Evolutionary conservation across 1,139 yeast genomes (phyloP), one percentile per base, ranked within the genome.

Genomic region (Suhomyces wounanorum): DNA sequence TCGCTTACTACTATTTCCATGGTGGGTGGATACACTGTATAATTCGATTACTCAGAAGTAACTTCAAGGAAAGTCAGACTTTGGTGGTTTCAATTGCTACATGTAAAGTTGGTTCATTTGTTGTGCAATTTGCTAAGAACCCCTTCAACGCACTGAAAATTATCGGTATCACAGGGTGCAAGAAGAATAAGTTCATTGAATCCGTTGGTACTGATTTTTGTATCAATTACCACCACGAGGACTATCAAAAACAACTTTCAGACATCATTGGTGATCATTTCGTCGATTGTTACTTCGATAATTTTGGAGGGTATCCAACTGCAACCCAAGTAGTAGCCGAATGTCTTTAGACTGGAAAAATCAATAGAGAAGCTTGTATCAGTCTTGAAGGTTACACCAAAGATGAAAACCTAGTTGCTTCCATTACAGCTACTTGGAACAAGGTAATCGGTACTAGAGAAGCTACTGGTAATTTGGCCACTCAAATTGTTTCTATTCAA

Each of bases 221-320:
- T 30, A n/a, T 30, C 33, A 30, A 30, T n/a, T 30, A 30, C 33
- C n/a, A 30, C n/a, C 14, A 30, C 14, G 33, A 30, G 6, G 33
- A 30, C 14, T 30, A 30, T n/a, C 33, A 30, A 30, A 9, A 30
- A 11, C 33, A 30, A 13, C 33, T 30, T 7, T 30, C 33, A 2
- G 33, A 30, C 14, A 30, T 30, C 33, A 30, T 30, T 13, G 33
- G 33, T 10, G 33, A 30, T 11, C 14, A 30, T 11, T 30, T 30
- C 14, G 33, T 36, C 47, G 84, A 82, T 57, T 62, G 61, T 16
- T 62, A 47, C 49, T 64, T 56, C 38, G 67, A 64, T 47, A 59
- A 60, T 44, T 66, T 63, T 18, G 67, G 68, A 4, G 67, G 68
- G n/a, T 30, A 11, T 14, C 33, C 33, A 11, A 14, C 33, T 30